These are phyloP conservation scores for Penicillium polonicum DNA, from an alignment of 2,329 filamentous ascomycete genomes.

Conservation along the genomic window DNA sequence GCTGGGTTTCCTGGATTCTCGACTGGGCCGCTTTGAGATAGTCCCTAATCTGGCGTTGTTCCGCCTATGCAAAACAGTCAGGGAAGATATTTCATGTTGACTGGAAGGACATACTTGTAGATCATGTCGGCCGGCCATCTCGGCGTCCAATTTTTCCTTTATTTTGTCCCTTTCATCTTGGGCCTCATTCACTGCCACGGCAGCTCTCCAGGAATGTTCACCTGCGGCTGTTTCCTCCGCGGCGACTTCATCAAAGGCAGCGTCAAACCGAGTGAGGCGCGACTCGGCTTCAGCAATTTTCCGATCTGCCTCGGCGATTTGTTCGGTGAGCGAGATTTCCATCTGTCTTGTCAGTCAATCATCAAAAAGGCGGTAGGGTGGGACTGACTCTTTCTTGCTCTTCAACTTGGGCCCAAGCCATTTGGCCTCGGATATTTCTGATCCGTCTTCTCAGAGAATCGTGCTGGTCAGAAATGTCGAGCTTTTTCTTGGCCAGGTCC, in stretches of 20 bases:
- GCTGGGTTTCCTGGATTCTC: slow-evolving; percentile 42
- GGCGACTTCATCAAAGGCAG: slow-evolving; percentile 47
- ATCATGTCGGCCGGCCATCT: slow-evolving; percentile 54
- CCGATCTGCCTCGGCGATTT: slow-evolving; percentile 41
- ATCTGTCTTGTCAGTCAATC: slow-evolving; percentile 25
- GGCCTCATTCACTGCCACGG: slow-evolving; percentile 45
- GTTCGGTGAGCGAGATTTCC: slow-evolving; percentile 37
- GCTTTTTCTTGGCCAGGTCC: slow-evolving; percentile 63
- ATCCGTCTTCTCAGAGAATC: slow-evolving; percentile 63
- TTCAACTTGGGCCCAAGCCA: slow-evolving; percentile 85
- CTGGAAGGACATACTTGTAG: slow-evolving; percentile 45
- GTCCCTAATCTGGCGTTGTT: slow-evolving; percentile 65
- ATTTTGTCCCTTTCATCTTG: slow-evolving; percentile 49
- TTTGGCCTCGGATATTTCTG: slow-evolving; percentile 61
- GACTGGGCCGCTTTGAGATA: slow-evolving; percentile 56
- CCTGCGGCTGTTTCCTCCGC: slow-evolving; percentile 41
- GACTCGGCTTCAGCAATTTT: slow-evolving; percentile 51
- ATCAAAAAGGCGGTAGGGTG: neutral
- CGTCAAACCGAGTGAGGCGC: slow-evolving; percentile 46
- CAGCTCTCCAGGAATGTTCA: slow-evolving; percentile 45
- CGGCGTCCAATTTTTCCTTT: slow-evolving; percentile 55
- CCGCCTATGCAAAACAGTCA: slow-evolving; percentile 42
- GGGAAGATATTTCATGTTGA: neutral
- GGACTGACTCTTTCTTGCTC: slow-evolving; percentile 62
- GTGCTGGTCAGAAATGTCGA: slow-evolving; percentile 65